Percentiles rank a stretch among this genome's conserved stretches.
phyloP scores from a whole-genome alignment of 2,329 filamentous ascomycete genomes.

The Calonectria crousiana region DNA sequence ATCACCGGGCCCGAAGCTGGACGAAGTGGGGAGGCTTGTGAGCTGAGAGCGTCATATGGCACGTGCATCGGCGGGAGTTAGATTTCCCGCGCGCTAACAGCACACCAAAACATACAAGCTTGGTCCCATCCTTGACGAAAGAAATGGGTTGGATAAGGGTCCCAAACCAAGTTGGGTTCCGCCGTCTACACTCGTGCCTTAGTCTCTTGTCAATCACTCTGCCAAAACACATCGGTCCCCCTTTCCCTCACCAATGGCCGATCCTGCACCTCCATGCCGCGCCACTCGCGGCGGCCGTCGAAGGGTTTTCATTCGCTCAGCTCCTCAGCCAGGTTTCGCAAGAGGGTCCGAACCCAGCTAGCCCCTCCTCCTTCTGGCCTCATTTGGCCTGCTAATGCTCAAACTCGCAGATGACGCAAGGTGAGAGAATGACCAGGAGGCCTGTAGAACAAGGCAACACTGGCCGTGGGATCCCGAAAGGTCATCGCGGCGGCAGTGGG shows the following conservation, averaged over 20 bases:
- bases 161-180: slow-evolving; percentile 27
- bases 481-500: not conserved
- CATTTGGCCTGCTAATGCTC: not conserved
- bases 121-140: not conserved
- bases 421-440: not conserved
- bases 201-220: slow-evolving; percentile 17
- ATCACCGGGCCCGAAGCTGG: not conserved
- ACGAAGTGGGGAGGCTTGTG: slow-evolving; percentile 28
- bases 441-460: not conserved
- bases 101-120: slow-evolving; percentile 20
- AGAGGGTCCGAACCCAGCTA: slow-evolving; percentile 31
- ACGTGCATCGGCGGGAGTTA: slow-evolving; percentile 38
- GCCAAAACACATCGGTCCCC: slow-evolving; percentile 7
- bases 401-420: slow-evolving; percentile 1
- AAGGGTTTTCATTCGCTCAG: slow-evolving; percentile 6
- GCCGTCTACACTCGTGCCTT: slow-evolving; percentile 1
- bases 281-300: slow-evolving; percentile 22
- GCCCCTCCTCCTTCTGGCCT: slow-evolving; percentile 19
- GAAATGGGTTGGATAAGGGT: slow-evolving; percentile 4
- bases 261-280: not conserved
- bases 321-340: slow-evolving; percentile 23
- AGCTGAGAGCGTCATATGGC: slow-evolving; percentile 33
- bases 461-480: not conserved
- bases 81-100: slow-evolving; percentile 36
- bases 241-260: slow-evolving; percentile 1